phyloP scores from a whole-genome alignment of 371 early-diverging fungal genomes.

The Syncephalastrum contaminatum region DNA sequence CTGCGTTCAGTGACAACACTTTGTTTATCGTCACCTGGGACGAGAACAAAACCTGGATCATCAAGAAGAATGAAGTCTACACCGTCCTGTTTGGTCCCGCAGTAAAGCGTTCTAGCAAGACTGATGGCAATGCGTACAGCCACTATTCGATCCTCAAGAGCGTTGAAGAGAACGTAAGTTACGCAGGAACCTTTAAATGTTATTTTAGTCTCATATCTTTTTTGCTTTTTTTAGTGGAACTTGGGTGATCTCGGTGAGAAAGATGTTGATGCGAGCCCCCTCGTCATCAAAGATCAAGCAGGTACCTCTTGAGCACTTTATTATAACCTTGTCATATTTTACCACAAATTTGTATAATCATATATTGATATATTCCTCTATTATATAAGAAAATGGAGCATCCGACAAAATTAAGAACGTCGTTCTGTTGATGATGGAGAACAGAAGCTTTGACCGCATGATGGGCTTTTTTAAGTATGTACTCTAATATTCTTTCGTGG shows the following conservation, averaged over 20 bases:
- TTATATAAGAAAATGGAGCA: constrained; percentile 1
- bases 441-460: constrained; percentile 36
- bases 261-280: constrained; percentile 17
- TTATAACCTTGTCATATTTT: no score
- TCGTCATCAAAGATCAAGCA: constrained; percentile 10
- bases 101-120: constrained; percentile 18
- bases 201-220: not conserved
- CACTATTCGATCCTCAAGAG: constrained; percentile 60
- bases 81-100: constrained; percentile 35
- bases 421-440: constrained; percentile 36
- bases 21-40: constrained; percentile 58
- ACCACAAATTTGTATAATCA: no score
- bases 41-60: constrained; percentile 30
- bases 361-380: not conserved
- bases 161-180: constrained; percentile 45
- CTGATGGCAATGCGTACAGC: constrained; percentile 48
- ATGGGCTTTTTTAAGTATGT: constrained; percentile 30
- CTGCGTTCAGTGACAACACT: constrained; percentile 42
- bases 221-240: constrained; percentile 23
- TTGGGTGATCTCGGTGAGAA: constrained; percentile 25
- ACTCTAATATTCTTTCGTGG: no score
- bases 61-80: constrained; percentile 21
- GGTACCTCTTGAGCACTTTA: no score
- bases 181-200: not conserved
- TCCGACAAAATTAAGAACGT: constrained; percentile 31